phyloP scores from a whole-genome alignment of 2,329 filamentous ascomycete species.

The Curvularia sp. region DNA sequence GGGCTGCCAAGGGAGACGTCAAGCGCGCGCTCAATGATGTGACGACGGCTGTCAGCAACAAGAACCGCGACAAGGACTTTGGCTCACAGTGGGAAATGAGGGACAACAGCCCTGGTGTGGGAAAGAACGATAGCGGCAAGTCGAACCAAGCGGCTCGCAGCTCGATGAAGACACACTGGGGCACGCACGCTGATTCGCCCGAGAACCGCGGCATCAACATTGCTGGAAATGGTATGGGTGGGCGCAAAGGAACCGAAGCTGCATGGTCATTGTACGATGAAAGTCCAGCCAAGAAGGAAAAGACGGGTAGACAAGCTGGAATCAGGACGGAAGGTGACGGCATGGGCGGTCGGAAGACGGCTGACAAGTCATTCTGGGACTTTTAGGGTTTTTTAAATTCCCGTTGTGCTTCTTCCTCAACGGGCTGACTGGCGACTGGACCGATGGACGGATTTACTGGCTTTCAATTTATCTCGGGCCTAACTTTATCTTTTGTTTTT shows the following conservation, averaged over 20 bases:
- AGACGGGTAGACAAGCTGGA: constrained; percentile 31
- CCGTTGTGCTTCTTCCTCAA: neutral
- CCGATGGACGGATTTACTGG: neutral
- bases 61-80: constrained; percentile 78
- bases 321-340: constrained; percentile 51
- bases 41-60: constrained; percentile 75
- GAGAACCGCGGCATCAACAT: constrained; percentile 47
- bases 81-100: constrained; percentile 78
- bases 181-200: constrained; percentile 40
- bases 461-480: too few species aligned
- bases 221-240: constrained; percentile 53
- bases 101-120: constrained; percentile 66
- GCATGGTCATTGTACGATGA: constrained; percentile 53
- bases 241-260: constrained; percentile 44
- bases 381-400: constrained; percentile 26
- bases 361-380: constrained; percentile 41
- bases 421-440: too few species aligned
- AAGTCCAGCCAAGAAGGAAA: constrained; percentile 42
- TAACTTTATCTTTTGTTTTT: neutral
- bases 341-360: constrained; percentile 51
- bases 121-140: constrained; percentile 51
- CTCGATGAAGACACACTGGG: constrained; percentile 58
- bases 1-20: neutral
- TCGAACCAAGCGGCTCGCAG: constrained; percentile 64
- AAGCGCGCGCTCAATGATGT: constrained; percentile 67